Evolutionary conservation across 768 basidiomycete species (phyloP), one percentile per base, ranked within the genome.

Genomic region (Panaeolus cyanescens): DNA sequence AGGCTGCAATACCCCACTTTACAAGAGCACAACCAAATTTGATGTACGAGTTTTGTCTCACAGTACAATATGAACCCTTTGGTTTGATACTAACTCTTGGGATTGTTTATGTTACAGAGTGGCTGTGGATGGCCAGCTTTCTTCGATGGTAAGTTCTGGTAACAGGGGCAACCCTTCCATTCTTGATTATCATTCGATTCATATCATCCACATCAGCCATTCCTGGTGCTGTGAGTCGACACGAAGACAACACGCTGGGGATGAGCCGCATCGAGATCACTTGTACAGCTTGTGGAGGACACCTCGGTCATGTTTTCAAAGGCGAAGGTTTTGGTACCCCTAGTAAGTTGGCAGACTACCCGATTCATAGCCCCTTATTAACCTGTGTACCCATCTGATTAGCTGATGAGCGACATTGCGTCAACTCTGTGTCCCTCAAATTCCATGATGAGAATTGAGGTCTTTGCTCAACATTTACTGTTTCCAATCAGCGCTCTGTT

Each of bases 121-220:
- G 93, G 94, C 7, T 96, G 93, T 68, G 95, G 95, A 22, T 98
- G 95, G 95, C 95, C 96, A n/a, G 93, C 95, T 1, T 98, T 97
- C 83, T 98, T 90, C 71, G 95, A 96, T 71, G 91, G 91, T 91
- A 63, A 59, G 76, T 66, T 8, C 30, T 32, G 32, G 25, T 34
- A 12, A 40, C 55, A 19, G 22, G n/a, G 34, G n/a, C n/a, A n/a
- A n/a, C n/a, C n/a, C n/a, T n/a, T n/a, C n/a, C n/a, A n/a, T n/a
- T n/a, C n/a, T n/a, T n/a, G n/a, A n/a, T n/a, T n/a, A n/a, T n/a
- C n/a, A n/a, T 30, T 59, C 22, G 45, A 39, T 56, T 54, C n/a
- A 54, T 39, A 34, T 56, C 15, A 32, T 32, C 42, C 55, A 37
- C 19, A 25, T 54, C 54, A 93, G 94, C 95, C 7, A 85, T 96